Conservation (phyloP, 768 basidiomycete genomes). For the Russula emetica region DNA sequence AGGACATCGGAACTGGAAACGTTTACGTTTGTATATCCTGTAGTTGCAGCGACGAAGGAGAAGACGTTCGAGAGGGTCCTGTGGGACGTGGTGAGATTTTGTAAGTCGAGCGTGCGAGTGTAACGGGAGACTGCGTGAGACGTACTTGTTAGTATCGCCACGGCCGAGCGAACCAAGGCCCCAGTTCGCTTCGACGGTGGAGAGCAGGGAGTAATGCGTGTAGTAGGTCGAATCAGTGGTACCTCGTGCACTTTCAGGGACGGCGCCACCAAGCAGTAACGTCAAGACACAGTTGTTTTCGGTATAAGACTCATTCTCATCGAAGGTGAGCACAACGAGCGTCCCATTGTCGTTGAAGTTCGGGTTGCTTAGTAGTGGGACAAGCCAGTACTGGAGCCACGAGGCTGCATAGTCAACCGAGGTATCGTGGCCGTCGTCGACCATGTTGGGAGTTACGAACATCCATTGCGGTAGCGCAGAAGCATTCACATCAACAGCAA, state of each 20-base stretch:
- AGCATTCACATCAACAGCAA: constrained; percentile 50
- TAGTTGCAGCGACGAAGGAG: constrained; percentile 44
- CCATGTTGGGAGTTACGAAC: constrained; percentile 58
- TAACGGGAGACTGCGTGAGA: neutral
- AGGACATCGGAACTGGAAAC: constrained; percentile 30
- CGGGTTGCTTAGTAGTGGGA: constrained; percentile 46
- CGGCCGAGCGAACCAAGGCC: constrained; percentile 56
- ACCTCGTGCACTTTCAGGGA: constrained; percentile 42
- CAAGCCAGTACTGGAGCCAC: constrained; percentile 50
- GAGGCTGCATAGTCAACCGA: constrained; percentile 43
- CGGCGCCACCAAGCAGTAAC: constrained; percentile 43
- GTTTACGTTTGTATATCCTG: constrained; percentile 43
- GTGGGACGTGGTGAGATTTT: neutral
- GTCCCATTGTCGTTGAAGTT: constrained; percentile 53
- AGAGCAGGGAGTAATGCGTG: constrained; percentile 55
- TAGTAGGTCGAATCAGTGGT: constrained; percentile 53
- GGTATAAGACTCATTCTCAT: constrained; percentile 46
- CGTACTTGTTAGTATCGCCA: constrained; percentile 48
- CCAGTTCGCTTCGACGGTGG: constrained; percentile 60
- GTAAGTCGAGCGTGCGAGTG: neutral
- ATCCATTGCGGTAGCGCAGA: constrained; percentile 53
- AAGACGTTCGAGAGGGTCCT: constrained; percentile 48
- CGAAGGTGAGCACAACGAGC: constrained; percentile 58
- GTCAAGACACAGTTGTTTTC: constrained; percentile 47
- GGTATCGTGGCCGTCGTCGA: constrained; percentile 61